Percentiles rank a stretch among this genome's conserved stretches.
Conservation (phyloP, 192 early-diverging fungal species). For the Fimicolochytrium jonesii region DNA sequence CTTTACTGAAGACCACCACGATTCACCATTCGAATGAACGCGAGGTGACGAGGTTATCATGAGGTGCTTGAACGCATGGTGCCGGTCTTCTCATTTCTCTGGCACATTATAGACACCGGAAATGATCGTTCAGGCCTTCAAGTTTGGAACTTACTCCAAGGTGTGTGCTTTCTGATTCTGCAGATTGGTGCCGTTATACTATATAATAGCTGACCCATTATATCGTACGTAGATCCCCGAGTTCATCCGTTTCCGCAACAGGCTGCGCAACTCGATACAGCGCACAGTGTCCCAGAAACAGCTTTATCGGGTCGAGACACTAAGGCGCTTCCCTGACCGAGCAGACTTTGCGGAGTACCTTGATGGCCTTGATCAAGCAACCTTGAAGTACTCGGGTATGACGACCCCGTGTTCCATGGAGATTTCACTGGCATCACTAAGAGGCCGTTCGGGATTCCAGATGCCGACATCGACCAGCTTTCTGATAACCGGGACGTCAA, state of each 20-base stretch:
- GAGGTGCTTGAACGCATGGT: not conserved
- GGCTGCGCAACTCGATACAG: conserved; percentile 72
- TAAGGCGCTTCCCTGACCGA: not conserved
- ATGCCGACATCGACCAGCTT: conserved; percentile 34
- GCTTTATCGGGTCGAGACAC: conserved; percentile 57
- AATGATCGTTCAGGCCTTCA: conserved; percentile 80
- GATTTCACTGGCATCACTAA: not conserved
- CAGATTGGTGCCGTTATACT: not conserved
- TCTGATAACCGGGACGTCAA: conserved; percentile 72
- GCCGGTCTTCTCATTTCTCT: not conserved
- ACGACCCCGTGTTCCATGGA: not conserved
- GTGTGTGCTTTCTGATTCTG: conserved; percentile 26
- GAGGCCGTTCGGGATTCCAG: conserved; percentile 11
- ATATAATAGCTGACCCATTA: not conserved
- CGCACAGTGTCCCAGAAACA: conserved; percentile 62
- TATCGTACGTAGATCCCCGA: conserved; percentile 61
- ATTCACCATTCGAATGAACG: conserved; percentile 75
- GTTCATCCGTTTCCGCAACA: conserved; percentile 74
- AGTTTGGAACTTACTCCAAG: conserved; percentile 83
- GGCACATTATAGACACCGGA: conserved; percentile 64
- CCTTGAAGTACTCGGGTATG: not conserved
- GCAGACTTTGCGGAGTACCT: not conserved
- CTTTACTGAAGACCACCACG: conserved; percentile 56
- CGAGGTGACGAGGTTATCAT: conserved; percentile 48
- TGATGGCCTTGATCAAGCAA: conserved; percentile 2